Evolutionary conservation across 2,329 filamentous ascomycete species (phyloP).

Genomic region (Sporothrix pseudoabietina): DNA sequence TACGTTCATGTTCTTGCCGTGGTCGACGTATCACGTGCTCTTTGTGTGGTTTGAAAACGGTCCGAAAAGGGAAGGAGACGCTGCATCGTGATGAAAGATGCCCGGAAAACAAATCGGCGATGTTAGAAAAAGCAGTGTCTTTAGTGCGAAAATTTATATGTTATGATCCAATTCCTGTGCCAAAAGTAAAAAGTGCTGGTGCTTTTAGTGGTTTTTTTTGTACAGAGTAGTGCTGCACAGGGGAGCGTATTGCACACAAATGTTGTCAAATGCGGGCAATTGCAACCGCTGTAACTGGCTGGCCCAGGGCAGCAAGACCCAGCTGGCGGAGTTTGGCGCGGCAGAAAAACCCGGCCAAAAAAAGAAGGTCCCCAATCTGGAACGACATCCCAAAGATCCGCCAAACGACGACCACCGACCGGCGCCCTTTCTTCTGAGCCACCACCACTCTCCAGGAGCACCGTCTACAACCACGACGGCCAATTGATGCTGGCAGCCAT

Average conservation of each 20-base stretch:
- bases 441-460: background rate
- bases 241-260: background rate
- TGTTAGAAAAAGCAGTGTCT: slow-evolving; percentile 4
- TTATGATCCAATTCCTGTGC: background rate
- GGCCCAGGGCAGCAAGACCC: slow-evolving; percentile 14
- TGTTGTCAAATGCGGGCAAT: background rate
- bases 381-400: slow-evolving; percentile 22
- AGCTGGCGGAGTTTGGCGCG: slow-evolving; percentile 7
- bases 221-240: background rate
- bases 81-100: slow-evolving; percentile 14
- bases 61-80: background rate
- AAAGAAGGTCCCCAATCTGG: slow-evolving; percentile 8
- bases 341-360: slow-evolving; percentile 23
- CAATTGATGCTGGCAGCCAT: slow-evolving; percentile 24
- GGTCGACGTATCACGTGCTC: background rate
- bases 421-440: background rate
- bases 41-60: background rate
- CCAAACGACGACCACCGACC: background rate
- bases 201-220: background rate
- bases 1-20: slow-evolving; percentile 1
- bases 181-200: background rate
- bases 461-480: background rate
- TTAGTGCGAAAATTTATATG: slow-evolving; percentile 8
- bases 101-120: slow-evolving; percentile 14
- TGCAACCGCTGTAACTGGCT: slow-evolving; percentile 17